Conservation (phyloP, 768 basidiomycete species). For the Lactarius hatsudake region DNA sequence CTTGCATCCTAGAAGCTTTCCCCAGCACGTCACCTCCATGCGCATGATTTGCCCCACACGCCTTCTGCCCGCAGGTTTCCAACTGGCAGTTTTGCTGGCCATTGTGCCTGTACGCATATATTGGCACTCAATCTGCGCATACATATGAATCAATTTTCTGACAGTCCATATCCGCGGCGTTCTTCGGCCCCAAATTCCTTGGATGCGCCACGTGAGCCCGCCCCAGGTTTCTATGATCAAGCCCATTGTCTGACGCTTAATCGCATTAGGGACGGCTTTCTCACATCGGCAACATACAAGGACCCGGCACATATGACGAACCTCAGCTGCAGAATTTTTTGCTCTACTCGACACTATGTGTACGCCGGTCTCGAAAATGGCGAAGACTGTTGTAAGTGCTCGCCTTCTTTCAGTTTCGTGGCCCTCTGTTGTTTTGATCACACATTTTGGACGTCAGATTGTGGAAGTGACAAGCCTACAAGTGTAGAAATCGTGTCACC, state of each 20-base stretch:
- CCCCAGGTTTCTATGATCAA: no score
- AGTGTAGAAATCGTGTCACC: conserved; percentile 43
- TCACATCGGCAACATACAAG: conserved; percentile 46
- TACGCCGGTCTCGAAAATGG: conserved; percentile 72
- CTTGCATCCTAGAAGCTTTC: not conserved
- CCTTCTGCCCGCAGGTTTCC: conserved; percentile 1
- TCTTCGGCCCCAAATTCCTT: no score
- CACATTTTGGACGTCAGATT: conserved; percentile 44
- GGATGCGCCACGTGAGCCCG: no score
- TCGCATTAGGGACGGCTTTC: conserved; percentile 49
- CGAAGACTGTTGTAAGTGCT: conserved; percentile 56
- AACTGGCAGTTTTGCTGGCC: no score
- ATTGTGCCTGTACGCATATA: no score
- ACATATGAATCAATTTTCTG: no score
- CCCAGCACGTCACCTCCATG: conserved; percentile 7
- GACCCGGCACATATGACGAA: conserved; percentile 59
- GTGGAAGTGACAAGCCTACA: conserved; percentile 52
- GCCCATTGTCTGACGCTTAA: conserved; percentile 20
- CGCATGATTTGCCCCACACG: conserved; percentile 11
- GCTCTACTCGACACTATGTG: conserved; percentile 45
- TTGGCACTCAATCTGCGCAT: no score
- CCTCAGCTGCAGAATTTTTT: conserved; percentile 46
- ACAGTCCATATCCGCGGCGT: no score
- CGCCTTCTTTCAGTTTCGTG: not conserved
- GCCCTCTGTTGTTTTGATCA: not conserved